These are phyloP conservation scores for Musa troglodytarum DNA, from an alignment of 176 grass and related monocot genomes.

Conservation along the genomic window DNA sequence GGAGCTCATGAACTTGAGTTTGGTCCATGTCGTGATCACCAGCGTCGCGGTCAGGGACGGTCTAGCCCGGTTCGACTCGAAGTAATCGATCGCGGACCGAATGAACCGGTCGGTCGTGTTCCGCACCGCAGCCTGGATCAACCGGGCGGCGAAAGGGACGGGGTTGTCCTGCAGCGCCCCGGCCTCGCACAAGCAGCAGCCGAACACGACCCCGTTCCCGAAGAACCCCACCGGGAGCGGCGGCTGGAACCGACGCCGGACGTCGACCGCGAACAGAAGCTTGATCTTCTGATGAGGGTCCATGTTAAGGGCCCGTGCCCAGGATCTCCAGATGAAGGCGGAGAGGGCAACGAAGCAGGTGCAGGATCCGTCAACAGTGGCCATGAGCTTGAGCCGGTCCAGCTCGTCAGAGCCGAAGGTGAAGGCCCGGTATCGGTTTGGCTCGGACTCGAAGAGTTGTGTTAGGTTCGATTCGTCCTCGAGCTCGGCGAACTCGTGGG, in stretches of 20 bases:
- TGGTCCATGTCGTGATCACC: conserved; percentile 38
- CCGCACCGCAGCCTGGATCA: conserved; percentile 23
- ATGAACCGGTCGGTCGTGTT: conserved; percentile 29
- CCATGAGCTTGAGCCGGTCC: conserved; percentile 17
- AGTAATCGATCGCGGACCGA: conserved; percentile 43
- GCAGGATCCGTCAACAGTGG: neutral
- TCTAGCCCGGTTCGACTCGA: conserved; percentile 21
- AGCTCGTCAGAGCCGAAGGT: conserved; percentile 30
- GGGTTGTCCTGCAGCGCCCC: conserved; percentile 20
- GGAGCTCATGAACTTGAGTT: conserved; percentile 24
- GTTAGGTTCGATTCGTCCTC: conserved; percentile 41
- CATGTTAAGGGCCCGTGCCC: conserved; percentile 29
- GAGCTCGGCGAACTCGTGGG: conserved; percentile 41
- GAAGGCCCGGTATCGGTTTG: conserved; percentile 26
- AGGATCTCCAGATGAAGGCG: conserved; percentile 36
- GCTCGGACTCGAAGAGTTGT: neutral
- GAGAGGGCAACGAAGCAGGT: conserved; percentile 41
- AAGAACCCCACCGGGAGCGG: conserved; percentile 38
- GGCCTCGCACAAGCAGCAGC: conserved; percentile 35
- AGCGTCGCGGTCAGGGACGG: conserved; percentile 38
- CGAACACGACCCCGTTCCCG: conserved; percentile 38
- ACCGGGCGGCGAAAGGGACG: conserved; percentile 13
- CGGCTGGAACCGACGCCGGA: conserved; percentile 27
- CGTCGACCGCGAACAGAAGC: conserved; percentile 46
- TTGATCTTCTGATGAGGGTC: conserved; percentile 33